Evolutionary conservation across 2,329 filamentous ascomycete species (phyloP), one percentile per base, ranked within the genome.

Genomic region (Talaromyces sp.): DNA sequence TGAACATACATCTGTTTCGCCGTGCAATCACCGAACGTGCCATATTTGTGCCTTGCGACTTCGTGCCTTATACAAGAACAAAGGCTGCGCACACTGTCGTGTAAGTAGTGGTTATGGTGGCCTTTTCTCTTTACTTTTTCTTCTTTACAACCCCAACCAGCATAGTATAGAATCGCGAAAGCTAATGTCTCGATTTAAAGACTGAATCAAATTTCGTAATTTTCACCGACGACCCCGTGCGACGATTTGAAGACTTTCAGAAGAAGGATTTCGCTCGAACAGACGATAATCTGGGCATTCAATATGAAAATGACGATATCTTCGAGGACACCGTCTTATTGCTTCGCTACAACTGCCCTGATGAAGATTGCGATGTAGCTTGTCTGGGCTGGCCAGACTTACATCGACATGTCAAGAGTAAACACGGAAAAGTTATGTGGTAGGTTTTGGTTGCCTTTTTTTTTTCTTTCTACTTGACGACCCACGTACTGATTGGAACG

Each of bases 11-110:
- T 89, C 92, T 9, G 86, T 99, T 60, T 86, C 92, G 29, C 93
- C 94, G 17, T 99, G 94, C 76, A 97, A 97, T 73, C 94, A 99
- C 75, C 84, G 90, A 52, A 97, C 93, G 44, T 99, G 94, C 70
- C 94, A 99, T 75, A 96, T 97, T 60, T 99, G 94, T 73, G 88
- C 91, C 9, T 77, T 99, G 63, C 85, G 94, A 54, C 85, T 97
- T 84, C 85, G 94, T 64, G 94, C 93, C 1, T 78, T 99, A 40
- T 99, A 97, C 76, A 97, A 97, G 79, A 95, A 87, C 55, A 96
- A 96, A 73, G 89, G 92, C 60, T 99, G 94, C 74, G 89, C 92
- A n/a, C 92, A 97, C 73, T 99, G 94, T 71, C 82, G 94, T 68
- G 90, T 92, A 81, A 63, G 87, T 79, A 37, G 2, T 10, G 14